Percentiles rank a stretch among this genome's conserved stretches.
phyloP scores from a whole-genome alignment of 2,329 filamentous ascomycete genomes.

The Chalaropsis ovoidea region DNA sequence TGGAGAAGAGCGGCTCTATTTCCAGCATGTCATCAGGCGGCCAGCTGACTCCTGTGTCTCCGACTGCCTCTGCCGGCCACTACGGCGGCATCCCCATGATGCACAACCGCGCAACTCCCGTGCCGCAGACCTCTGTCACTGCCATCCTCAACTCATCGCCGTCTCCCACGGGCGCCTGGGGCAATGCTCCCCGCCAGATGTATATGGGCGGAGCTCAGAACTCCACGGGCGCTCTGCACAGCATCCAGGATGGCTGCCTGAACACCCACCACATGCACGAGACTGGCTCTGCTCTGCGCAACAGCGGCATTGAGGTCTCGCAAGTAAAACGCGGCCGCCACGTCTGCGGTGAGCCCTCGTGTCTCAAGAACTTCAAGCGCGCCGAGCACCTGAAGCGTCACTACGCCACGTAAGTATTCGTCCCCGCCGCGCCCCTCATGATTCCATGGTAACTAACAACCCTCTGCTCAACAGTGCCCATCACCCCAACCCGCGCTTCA shows the following conservation, averaged over 20 bases:
- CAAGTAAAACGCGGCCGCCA: constrained; percentile 33
- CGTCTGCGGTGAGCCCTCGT: constrained; percentile 40
- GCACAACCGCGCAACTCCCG: neutral
- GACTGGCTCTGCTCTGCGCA: constrained; percentile 18
- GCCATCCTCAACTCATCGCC: constrained; percentile 25
- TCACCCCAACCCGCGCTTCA: constrained; percentile 21
- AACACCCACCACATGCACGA: constrained; percentile 20
- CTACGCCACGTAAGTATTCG: constrained; percentile 40
- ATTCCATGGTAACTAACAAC: neutral
- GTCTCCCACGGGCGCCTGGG: constrained; percentile 16
- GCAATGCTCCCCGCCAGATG: constrained; percentile 16
- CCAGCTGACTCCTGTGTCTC: constrained; percentile 20
- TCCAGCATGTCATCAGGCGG: constrained; percentile 21
- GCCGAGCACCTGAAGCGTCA: constrained; percentile 49
- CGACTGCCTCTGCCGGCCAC: constrained; percentile 14
- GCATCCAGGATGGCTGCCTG: neutral
- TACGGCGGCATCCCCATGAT: neutral
- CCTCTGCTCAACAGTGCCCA: constrained; percentile 22
- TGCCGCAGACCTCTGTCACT: constrained; percentile 19
- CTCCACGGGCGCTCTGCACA: constrained; percentile 15
- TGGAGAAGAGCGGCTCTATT: constrained; percentile 20
- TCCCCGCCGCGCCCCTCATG: neutral
- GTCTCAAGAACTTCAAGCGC: constrained; percentile 42
- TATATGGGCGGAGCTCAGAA: constrained; percentile 17
- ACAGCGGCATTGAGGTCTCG: constrained; percentile 24